Base-by-base conservation (phyloP, 148 eudicot species). In the Selenicereus undatus region DNA sequence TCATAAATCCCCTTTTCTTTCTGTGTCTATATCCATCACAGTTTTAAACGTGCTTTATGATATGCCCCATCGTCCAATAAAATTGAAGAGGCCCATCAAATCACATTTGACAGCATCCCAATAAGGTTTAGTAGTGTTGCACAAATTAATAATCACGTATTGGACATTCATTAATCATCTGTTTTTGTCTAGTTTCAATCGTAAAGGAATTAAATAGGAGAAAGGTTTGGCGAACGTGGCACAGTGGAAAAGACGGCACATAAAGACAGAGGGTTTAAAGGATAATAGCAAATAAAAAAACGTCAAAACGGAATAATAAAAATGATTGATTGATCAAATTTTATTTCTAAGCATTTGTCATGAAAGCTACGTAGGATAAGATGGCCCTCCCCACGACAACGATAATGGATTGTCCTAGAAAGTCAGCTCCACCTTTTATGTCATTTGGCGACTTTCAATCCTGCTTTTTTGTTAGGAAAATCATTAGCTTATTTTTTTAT, bases 201-300 rank as follows among this genome's bases (percentile, higher is more conserved):
- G 32, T 32, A 20, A 71, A 17, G 24, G 18, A 70, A 32, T 12
- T 0, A 70, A 17, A 70, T 4, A 64, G 29, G 29, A 64, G 13
- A 64, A 11, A 64, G n/a, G 29, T 39, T 8, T 39, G 26, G 48
- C 74, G 36, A 71, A 71, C 36, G 24, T 24, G 74, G 24, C 36
- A 48, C 74, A 71, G 24, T 71, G 51, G 50, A 71, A 71, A 27
- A 71, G 74, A 71, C 74, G 74, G 74, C 74, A 71, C 74, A 71
- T 30, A 36, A 71, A 36, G 48, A 71, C 74, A 71, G 36, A 71
- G 36, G 3, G 68, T 35, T 17, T 36, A 36, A 36, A 36, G 50
- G 74, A 27, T 36, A 39, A 71, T 35, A 64, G 29, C 11, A 64
- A n/a, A 21, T 22, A 3, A 62, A n/a, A 21, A 62, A 5, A 5